Evolutionary conservation across 371 early-diverging fungal species (phyloP).

Genomic region (Mucor sp.): DNA sequence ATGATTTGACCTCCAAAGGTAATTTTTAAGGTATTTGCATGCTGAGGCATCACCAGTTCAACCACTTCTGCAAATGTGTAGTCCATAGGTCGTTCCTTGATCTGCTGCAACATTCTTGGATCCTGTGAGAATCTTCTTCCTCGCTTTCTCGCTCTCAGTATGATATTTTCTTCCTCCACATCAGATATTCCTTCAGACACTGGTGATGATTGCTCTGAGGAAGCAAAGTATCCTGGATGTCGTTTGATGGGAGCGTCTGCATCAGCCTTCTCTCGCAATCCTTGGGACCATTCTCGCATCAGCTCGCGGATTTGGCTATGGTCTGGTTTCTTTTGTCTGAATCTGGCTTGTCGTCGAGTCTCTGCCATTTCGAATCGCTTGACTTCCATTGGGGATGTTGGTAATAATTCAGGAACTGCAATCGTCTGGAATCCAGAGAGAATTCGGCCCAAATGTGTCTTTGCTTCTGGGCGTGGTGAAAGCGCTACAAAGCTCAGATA

Average conservation of each 20-base stretch:
- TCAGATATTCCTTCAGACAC: background rate
- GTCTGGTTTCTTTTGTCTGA: constrained; percentile 12
- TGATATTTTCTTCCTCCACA: constrained; percentile 1
- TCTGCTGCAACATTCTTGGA: constrained; percentile 36
- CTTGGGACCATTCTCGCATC: constrained; percentile 50
- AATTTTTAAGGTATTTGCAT: constrained; percentile 71
- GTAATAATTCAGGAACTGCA: constrained; percentile 50
- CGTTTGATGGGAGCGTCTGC: constrained; percentile 37
- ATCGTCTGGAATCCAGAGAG: constrained; percentile 38
- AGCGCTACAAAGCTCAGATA: constrained; percentile 79
- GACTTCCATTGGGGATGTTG: constrained; percentile 46
- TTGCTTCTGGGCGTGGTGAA: constrained; percentile 37
- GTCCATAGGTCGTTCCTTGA: constrained; percentile 41
- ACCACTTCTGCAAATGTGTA: constrained; percentile 67
- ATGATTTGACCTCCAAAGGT: constrained; percentile 86
- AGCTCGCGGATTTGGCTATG: constrained; percentile 26
- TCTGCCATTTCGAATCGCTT: constrained; percentile 64
- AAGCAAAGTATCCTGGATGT: constrained; percentile 35
- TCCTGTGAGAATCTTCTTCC: constrained; percentile 43
- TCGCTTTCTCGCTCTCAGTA: constrained; percentile 7
- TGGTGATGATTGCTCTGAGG: constrained; percentile 1
- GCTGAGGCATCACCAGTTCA: constrained; percentile 75
- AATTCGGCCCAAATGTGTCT: constrained; percentile 37
- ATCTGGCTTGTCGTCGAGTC: constrained; percentile 48
- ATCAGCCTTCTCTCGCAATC: constrained; percentile 30